Conservation (phyloP, 2,329 filamentous ascomycete genomes). For the Rhynchosporium graminicola region DNA sequence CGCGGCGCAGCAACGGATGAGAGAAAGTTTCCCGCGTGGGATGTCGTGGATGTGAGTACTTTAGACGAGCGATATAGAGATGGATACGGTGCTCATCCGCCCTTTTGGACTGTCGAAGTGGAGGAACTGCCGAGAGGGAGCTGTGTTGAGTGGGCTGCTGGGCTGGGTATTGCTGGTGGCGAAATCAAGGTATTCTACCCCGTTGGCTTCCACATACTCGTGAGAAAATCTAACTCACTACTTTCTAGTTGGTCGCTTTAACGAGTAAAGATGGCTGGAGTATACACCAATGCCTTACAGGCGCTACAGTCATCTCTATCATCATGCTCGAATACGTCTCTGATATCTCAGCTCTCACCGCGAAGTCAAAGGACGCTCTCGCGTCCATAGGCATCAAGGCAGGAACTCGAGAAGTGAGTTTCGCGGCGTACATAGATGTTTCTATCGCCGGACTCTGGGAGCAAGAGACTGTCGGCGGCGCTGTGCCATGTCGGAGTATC, state of each 20-base stretch:
- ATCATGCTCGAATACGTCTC: constrained; percentile 17
- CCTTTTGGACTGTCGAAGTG: constrained; percentile 75
- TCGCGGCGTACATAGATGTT: constrained; percentile 29
- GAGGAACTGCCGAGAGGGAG: constrained; percentile 72
- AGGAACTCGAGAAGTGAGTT: neutral
- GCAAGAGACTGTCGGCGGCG: constrained; percentile 23
- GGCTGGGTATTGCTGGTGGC: constrained; percentile 54
- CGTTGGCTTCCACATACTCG: neutral
- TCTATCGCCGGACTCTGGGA: constrained; percentile 14
- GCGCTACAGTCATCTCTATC: constrained; percentile 16
- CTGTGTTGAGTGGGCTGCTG: constrained; percentile 80
- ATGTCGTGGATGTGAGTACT: constrained; percentile 44
- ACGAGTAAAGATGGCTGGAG: constrained; percentile 12
- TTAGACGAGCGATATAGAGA: constrained; percentile 30
- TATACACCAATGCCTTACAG: constrained; percentile 25
- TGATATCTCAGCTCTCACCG: neutral
- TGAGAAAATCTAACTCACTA: neutral
- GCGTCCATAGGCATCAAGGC: neutral
- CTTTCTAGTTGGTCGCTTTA: constrained; percentile 4
- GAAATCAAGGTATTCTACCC: constrained; percentile 26
- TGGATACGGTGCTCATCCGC: constrained; percentile 49
- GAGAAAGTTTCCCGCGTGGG: constrained; percentile 53
- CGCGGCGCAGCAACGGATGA: constrained; percentile 29
- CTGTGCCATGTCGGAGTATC: constrained; percentile 47
- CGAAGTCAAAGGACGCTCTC: constrained; percentile 19